Percentiles rank a stretch among this genome's conserved stretches.
phyloP scores from a whole-genome alignment of 345 rosid genomes.

The Hibiscus tridactylites region DNA sequence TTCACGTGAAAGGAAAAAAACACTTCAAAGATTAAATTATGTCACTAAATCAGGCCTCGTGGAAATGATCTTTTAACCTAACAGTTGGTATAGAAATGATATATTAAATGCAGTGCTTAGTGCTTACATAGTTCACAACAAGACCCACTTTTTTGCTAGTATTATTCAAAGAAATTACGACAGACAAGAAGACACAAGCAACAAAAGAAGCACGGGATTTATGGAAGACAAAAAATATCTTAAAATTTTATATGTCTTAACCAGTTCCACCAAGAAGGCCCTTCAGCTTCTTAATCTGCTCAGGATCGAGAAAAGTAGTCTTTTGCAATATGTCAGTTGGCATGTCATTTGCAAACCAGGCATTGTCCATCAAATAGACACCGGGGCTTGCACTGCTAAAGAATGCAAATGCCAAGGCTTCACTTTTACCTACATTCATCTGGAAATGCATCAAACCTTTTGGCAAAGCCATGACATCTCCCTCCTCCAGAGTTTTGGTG shows the following conservation, averaged over 20 bases:
- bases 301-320: conserved; percentile 59
- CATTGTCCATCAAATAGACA: conserved; percentile 56
- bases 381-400: conserved; percentile 71
- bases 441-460: conserved; percentile 73
- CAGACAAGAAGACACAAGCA: neutral
- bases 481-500: conserved; percentile 32
- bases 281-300: conserved; percentile 73
- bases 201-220: neutral
- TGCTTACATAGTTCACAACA: neutral
- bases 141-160: neutral
- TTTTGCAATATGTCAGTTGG: conserved; percentile 47
- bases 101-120: too few species aligned
- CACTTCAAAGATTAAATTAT: too few species aligned
- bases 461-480: conserved; percentile 72
- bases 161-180: neutral
- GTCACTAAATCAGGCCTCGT: too few species aligned
- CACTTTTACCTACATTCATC: conserved; percentile 35
- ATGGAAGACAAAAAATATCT: neutral
- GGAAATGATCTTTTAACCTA: too few species aligned
- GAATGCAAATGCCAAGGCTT: conserved; percentile 50
- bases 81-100: too few species aligned
- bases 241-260: conserved; percentile 12
- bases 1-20: too few species aligned
- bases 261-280: conserved; percentile 76
- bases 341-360: conserved; percentile 55